phyloP scores from a whole-genome alignment of 257 asterid species.

The Solanum sejunctum region DNA sequence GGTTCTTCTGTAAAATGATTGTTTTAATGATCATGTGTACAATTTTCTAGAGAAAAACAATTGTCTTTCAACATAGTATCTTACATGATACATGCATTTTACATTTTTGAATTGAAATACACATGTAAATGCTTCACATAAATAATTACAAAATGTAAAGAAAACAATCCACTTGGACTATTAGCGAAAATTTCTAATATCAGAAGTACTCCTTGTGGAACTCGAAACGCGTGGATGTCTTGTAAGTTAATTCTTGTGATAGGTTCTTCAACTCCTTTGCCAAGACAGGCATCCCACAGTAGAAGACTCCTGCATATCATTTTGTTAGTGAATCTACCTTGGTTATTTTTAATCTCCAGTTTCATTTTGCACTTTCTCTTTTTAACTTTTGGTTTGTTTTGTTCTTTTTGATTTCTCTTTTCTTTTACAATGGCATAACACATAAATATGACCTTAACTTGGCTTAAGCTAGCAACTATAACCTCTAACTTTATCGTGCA shows the following conservation, averaged over 20 bases:
- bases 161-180: background rate
- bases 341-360: background rate
- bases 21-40: background rate
- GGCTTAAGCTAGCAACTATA: no score
- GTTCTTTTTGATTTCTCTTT: background rate
- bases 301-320: constrained; percentile 52
- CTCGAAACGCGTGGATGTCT: constrained; percentile 70
- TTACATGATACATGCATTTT: constrained; percentile 14
- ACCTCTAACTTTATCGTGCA: no score
- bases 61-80: constrained; percentile 7
- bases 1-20: background rate
- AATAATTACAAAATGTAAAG: constrained; percentile 18
- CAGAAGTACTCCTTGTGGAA: constrained; percentile 71
- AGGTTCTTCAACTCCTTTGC: constrained; percentile 66
- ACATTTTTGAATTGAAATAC: constrained; percentile 12
- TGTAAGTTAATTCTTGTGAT: constrained; percentile 53
- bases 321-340: background rate
- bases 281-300: constrained; percentile 62
- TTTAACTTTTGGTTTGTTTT: background rate
- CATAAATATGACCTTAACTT: no score
- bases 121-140: background rate
- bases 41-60: background rate
- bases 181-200: background rate
- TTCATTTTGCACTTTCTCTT: background rate
- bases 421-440: background rate